Base-by-base conservation (phyloP, 2,329 filamentous ascomycete species). In the Ophiostoma pallidulum region DNA sequence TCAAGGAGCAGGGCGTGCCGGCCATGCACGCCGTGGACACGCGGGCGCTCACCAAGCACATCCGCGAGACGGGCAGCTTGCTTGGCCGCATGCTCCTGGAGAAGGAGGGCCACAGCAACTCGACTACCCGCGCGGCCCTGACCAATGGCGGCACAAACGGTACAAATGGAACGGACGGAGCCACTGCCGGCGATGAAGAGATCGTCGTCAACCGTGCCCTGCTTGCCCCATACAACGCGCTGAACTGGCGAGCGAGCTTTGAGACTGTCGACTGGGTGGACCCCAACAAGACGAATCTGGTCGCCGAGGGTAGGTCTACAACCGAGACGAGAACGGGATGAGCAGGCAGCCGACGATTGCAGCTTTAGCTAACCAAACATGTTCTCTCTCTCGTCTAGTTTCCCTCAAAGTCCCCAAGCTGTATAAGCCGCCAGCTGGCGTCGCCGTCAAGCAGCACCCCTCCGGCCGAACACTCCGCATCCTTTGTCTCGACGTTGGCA, bases 11-110 rank as follows among this genome's bases (percentile, higher is more conserved):
- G 67, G 86, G 82, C 51, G 77, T 98, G 47, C 92, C 92, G 35
- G 92, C 90, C 59, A 89, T 98, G 66, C 92, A 92, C 62, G 92
- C 89, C 50, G 84, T 98, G 52, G 92, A 98, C 69, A 98, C 92
- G 38, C 77, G 92, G 63, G 84, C 86, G 48, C 71, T 98, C 64
- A 98, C 92, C 44, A 96, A 97, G 76, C 84, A 83, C 62, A 95
- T 98, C 58, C 80, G 92, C 58, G 77, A 94, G 60, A 82, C 95
- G 66, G 92, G 92, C 62, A 95, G 89, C 72, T 95, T 97, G 88
- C 81, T 97, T 43, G 92, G 91, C 52, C 85, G 87, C 56, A 78
- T 98, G 75, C 74, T 92, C 54, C 76, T 90, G 49, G 78, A 89
- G 66, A 86, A 82, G 56, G 57, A 68, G 47, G 72, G 73, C n/a